These are phyloP conservation scores for Aphanocladium album DNA, from an alignment of 2,329 filamentous ascomycete species.

Conservation along the genomic window DNA sequence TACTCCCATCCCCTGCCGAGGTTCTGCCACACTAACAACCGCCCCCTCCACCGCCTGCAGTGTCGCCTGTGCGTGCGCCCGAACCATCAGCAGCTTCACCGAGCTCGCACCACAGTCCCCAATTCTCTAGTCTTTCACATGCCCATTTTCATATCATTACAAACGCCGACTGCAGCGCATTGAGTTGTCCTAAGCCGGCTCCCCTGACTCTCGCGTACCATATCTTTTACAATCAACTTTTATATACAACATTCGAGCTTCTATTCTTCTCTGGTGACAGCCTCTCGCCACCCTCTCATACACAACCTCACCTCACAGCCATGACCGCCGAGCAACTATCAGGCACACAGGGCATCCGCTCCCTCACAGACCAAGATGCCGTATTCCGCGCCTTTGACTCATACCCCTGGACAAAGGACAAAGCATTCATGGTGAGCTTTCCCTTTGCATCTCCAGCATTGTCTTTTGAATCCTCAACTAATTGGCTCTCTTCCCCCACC, in stretches of 20 bases:
- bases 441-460: neutral
- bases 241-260: neutral
- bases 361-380: conserved; percentile 33
- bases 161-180: neutral
- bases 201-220: neutral
- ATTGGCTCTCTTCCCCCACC: conserved; percentile 11
- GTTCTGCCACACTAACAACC: conserved; percentile 1
- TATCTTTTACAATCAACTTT: neutral
- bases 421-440: conserved; percentile 56
- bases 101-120: neutral
- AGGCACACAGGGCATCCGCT: conserved; percentile 34
- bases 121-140: neutral
- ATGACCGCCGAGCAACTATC: conserved; percentile 22
- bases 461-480: neutral
- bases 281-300: neutral
- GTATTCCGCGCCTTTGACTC: conserved; percentile 58
- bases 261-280: neutral
- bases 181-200: neutral
- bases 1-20: conserved; percentile 18
- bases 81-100: neutral
- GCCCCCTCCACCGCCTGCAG: neutral
- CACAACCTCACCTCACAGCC: neutral
- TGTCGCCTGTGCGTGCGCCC: neutral
- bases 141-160: neutral
- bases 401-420: conserved; percentile 64